Evolutionary conservation across 352 stramenopile genomes (phyloP).

Genomic region (Globisporangium middletonii): DNA sequence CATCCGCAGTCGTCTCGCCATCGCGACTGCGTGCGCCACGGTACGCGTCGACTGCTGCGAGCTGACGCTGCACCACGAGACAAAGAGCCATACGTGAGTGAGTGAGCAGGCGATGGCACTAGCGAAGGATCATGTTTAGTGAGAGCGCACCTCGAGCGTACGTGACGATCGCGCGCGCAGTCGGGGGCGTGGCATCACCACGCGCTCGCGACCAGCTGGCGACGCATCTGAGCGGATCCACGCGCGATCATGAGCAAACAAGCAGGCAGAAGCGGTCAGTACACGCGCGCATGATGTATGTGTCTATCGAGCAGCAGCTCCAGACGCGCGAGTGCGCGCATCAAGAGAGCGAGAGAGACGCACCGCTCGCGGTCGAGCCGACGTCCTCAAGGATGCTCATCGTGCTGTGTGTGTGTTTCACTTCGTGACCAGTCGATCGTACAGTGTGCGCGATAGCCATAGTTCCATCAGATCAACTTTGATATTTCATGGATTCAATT

Average conservation of each 20-base stretch:
- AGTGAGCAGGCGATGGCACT: not conserved
- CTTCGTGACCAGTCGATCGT: not conserved
- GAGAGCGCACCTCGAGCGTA: slow-evolving; percentile 11
- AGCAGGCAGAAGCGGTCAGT: not conserved
- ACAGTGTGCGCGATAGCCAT: not conserved
- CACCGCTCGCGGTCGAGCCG: slow-evolving; percentile 20
- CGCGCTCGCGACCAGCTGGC: slow-evolving; percentile 3
- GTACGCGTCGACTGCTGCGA: slow-evolving; percentile 17
- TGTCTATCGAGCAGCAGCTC: not conserved
- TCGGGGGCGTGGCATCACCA: slow-evolving; percentile 12
- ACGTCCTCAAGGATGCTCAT: slow-evolving; percentile 31
- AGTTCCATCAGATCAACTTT: not conserved
- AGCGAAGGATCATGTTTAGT: not conserved
- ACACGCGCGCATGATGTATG: not conserved
- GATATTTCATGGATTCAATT: not conserved
- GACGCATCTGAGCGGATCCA: slow-evolving; percentile 13
- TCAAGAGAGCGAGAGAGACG: not conserved
- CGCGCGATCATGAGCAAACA: not conserved
- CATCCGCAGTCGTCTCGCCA: slow-evolving; percentile 8
- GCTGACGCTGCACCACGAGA: not conserved
- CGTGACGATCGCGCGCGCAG: slow-evolving; percentile 16
- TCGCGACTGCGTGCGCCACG: slow-evolving; percentile 4
- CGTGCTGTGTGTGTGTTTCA: not conserved
- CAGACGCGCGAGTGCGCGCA: too few relatives aligned
- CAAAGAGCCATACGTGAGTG: not conserved